Evolutionary conservation across 805 yeast genomes (phyloP), one percentile per base, ranked within the genome.

Genomic region (Kluyveromyces aestuarii): DNA sequence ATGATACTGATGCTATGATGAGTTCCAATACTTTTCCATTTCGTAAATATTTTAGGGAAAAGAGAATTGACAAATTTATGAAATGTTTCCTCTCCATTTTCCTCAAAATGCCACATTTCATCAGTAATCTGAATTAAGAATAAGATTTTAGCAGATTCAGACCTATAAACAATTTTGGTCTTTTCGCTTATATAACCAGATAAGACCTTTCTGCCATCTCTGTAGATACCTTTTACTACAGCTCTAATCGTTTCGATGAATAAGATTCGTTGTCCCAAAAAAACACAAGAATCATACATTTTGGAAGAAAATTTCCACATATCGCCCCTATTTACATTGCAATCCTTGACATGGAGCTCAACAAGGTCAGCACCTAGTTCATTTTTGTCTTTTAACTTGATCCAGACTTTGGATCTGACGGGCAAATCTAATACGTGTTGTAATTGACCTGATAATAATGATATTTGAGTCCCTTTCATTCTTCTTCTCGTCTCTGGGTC

Each of bases 91-190:
- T 91, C 97, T 1, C 99, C 99, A 55, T 85, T 85, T 60, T 90
- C 96, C 66, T 93, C 98, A 65, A 93, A 93, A 63, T 89, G 88
- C 95, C 97, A 93, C 97, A 93, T 93, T 60, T 93, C 99, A 38
- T 84, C 77, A 1, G 97, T 86, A 52, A 90, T 80, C 62, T 93
- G 99, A 45, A 93, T 81, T 52, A 93, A 72, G 45, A 90, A 85
- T 14, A 87, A 77, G 49, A 91, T 70, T 49, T 85, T 79, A 1
- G 97, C 95, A 39, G 96, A 83, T 58, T 91, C 97, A 1, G 97
- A 88, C 43, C 99, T 75, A 63, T 86, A 91, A 0, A 89, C 87
- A 27, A 93, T 69, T 55, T 82, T 84, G 3, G 99, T 90, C 27
- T 79, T 72, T 17, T 72, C 73, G 1, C 90, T 86, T 43, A 91